Conservation (phyloP, 805 yeast species). For the Schizosaccharomyces osmophilus region DNA sequence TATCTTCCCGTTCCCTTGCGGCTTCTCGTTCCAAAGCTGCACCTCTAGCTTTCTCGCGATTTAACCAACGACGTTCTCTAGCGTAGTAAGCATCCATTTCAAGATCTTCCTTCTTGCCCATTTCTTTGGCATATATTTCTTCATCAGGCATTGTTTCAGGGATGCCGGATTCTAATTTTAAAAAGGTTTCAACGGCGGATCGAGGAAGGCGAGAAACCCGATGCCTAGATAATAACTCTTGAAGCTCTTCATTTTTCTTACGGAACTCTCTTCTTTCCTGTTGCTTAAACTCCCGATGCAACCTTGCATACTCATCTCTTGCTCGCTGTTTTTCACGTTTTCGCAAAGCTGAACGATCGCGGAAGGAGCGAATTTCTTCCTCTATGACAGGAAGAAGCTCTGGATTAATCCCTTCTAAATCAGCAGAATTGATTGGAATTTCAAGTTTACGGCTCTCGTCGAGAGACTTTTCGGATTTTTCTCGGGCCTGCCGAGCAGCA, state of each 20-base stretch:
- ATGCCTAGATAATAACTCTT: neutral
- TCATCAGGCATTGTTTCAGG: slow-evolving; percentile 5
- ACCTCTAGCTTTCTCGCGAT: slow-evolving; percentile 6
- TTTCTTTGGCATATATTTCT: slow-evolving; percentile 6
- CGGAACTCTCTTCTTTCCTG: neutral
- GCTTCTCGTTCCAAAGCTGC: slow-evolving; percentile 8
- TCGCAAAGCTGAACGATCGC: slow-evolving; percentile 8
- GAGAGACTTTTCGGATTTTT: neutral
- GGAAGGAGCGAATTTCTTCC: slow-evolving; percentile 7
- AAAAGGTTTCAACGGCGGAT: neutral
- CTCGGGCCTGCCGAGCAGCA: slow-evolving; percentile 1
- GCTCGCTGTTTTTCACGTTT: slow-evolving; percentile 7
- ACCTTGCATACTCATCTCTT: slow-evolving; percentile 7
- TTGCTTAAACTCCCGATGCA: slow-evolving; percentile 2
- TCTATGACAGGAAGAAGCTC: slow-evolving; percentile 7
- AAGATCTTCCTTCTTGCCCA: slow-evolving; percentile 5
- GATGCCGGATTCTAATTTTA: neutral
- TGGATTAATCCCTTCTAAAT: slow-evolving; percentile 7
- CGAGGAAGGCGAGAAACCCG: neutral
- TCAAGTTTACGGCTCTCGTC: neutral
- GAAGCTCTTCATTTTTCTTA: neutral
- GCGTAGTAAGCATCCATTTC: slow-evolving; percentile 5
- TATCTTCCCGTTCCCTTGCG: slow-evolving; percentile 6
- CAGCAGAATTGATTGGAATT: slow-evolving; percentile 5
- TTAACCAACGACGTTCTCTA: slow-evolving; percentile 7